Conservation (phyloP, 2,329 filamentous ascomycete genomes). For the Pseudogymnoascus sp. region DNA sequence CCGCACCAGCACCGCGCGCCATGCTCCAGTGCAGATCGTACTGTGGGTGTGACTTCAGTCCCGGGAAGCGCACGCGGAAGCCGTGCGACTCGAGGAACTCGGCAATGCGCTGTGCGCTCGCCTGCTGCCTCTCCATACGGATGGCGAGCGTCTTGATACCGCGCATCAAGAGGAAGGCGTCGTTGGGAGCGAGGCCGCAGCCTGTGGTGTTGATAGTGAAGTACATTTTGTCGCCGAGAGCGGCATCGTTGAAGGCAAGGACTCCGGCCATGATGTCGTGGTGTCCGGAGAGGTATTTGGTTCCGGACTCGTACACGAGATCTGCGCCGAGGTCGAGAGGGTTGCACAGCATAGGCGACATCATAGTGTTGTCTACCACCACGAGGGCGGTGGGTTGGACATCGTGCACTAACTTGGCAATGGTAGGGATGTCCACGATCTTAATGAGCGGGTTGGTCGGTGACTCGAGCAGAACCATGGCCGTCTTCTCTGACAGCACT, state of each 20-base stretch:
- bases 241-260: slow-evolving; percentile 77
- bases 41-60: slow-evolving; percentile 88
- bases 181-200: slow-evolving; percentile 88
- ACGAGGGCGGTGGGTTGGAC: slow-evolving; percentile 74
- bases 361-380: slow-evolving; percentile 97
- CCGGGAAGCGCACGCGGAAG: slow-evolving; percentile 92
- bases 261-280: slow-evolving; percentile 99
- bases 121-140: slow-evolving; percentile 97
- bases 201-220: slow-evolving; percentile 97
- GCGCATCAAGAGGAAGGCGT: slow-evolving; percentile 90
- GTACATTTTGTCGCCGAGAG: slow-evolving; percentile 81
- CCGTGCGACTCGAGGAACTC: slow-evolving; percentile 85
- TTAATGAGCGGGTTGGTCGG: slow-evolving; percentile 98
- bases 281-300: slow-evolving; percentile 95
- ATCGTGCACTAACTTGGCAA: slow-evolving; percentile 68
- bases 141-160: slow-evolving; percentile 95
- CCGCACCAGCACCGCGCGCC: slow-evolving; percentile 87
- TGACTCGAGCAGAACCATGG: slow-evolving; percentile 92
- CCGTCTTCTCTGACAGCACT: slow-evolving; percentile 69
- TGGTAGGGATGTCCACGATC: slow-evolving; percentile 82
- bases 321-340: slow-evolving; percentile 91
- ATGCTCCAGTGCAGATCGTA: slow-evolving; percentile 95
- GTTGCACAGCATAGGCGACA: slow-evolving; percentile 89
- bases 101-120: slow-evolving; percentile 83
- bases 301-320: slow-evolving; percentile 94